Evolutionary conservation across 352 stramenopile genomes (phyloP).

Genomic region (Phytophthora hibernalis): DNA sequence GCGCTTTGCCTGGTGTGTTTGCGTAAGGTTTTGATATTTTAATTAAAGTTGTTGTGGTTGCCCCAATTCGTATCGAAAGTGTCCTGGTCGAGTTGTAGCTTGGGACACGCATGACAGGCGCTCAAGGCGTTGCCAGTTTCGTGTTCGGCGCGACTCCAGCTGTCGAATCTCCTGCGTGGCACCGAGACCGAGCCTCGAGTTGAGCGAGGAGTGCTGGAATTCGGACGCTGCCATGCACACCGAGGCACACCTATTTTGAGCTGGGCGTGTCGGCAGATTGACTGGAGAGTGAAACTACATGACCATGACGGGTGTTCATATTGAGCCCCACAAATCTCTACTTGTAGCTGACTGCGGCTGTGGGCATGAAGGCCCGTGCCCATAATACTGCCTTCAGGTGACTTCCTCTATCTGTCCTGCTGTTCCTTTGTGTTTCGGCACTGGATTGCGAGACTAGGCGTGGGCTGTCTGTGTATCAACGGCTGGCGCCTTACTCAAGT

Average conservation of each 20-base stretch:
- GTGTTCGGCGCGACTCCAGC: conserved; percentile 11
- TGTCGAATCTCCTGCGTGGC: conserved; percentile 29
- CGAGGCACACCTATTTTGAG: conserved; percentile 25
- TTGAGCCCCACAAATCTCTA: neutral
- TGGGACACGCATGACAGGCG: conserved; percentile 39
- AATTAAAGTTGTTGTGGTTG: too few species aligned
- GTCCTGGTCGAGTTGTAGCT: conserved; percentile 6
- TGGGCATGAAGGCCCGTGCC: neutral
- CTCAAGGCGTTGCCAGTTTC: conserved; percentile 4
- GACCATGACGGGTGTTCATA: neutral
- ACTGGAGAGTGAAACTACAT: neutral
- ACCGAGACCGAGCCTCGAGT: conserved; percentile 1
- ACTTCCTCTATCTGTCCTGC: conserved; percentile 10
- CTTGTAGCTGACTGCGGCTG: neutral
- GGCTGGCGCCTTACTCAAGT: conserved; percentile 36
- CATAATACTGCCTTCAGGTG: conserved; percentile 22
- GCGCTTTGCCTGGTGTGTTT: too few species aligned
- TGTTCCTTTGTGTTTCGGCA: neutral
- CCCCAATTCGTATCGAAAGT: neutral
- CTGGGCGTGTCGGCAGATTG: conserved; percentile 22
- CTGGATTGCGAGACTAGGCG: too few species aligned
- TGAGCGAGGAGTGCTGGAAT: too few species aligned
- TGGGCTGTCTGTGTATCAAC: conserved; percentile 33
- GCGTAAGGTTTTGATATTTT: too few species aligned
- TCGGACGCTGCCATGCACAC: too few species aligned